Evolutionary conservation across 1,139 yeast species (phyloP).

Genomic region (Saccharomycopsis hybrid): DNA sequence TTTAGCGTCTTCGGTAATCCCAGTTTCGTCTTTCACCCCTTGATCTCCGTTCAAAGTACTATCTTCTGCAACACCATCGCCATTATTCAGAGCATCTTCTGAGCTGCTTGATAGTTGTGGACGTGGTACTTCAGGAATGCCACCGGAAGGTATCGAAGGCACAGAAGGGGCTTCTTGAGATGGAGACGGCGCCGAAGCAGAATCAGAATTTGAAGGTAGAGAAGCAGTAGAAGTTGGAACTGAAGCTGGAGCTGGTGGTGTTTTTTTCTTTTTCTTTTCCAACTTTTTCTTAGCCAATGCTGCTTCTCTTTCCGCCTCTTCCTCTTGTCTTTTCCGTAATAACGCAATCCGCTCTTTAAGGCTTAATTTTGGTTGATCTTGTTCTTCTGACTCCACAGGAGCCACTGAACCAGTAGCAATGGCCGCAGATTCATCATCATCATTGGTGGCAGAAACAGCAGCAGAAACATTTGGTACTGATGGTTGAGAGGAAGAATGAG

Average conservation of each 20-base stretch:
- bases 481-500: not conserved
- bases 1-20: slow-evolving; percentile 17
- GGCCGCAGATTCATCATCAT: slow-evolving; percentile 20
- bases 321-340: slow-evolving; percentile 74
- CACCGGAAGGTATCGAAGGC: too few species aligned
- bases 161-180: not conserved
- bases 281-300: slow-evolving; percentile 54
- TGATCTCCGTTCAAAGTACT: slow-evolving; percentile 15
- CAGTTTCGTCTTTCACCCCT: slow-evolving; percentile 10
- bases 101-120: too few species aligned
- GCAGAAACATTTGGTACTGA: not conserved
- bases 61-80: not conserved
- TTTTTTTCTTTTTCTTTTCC: slow-evolving; percentile 39
- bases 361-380: slow-evolving; percentile 65
- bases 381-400: slow-evolving; percentile 34
- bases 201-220: not conserved
- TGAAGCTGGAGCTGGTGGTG: not conserved
- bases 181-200: not conserved
- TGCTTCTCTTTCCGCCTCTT: slow-evolving; percentile 70
- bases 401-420: slow-evolving; percentile 21
- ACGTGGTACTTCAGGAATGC: too few species aligned
- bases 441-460: slow-evolving; percentile 12
- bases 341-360: slow-evolving; percentile 81
- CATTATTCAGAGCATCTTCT: not conserved
- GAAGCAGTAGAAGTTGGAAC: not conserved